Conservation (phyloP, 2,329 filamentous ascomycete species). For the Endoconidiophora polonica region DNA sequence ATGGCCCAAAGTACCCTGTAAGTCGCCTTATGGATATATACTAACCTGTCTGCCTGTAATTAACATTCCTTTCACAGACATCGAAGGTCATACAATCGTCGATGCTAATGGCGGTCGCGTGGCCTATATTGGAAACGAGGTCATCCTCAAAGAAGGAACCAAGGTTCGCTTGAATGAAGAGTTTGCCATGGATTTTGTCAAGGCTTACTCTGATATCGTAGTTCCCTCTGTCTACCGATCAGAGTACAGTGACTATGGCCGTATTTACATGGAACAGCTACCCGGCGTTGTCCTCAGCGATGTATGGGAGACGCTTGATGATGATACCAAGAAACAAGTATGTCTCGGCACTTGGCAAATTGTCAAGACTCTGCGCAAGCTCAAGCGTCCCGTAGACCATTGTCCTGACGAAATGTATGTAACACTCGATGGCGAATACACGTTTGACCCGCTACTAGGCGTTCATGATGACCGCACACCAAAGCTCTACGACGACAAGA, state of each 20-base stretch:
- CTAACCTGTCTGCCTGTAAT: neutral
- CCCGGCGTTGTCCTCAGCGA: neutral
- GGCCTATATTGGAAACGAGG: neutral
- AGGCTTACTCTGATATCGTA: neutral
- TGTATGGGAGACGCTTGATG: neutral
- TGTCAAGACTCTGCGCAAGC: neutral
- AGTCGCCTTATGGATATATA: neutral
- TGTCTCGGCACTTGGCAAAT: slow-evolving; percentile 2
- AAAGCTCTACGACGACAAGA: neutral
- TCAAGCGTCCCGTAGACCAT: slow-evolving; percentile 1
- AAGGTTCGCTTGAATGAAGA: slow-evolving; percentile 2
- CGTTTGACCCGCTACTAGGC: neutral
- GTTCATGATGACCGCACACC: slow-evolving; percentile 1
- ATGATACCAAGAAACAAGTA: neutral
- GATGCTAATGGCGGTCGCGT: neutral
- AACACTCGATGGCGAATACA: neutral
- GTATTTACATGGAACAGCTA: slow-evolving; percentile 3
- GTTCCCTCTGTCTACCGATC: neutral
- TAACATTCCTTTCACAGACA: neutral
- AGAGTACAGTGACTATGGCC: neutral
- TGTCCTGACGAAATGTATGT: slow-evolving; percentile 6
- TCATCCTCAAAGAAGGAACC: slow-evolving; percentile 2
- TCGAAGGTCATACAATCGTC: neutral
- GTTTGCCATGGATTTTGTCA: slow-evolving; percentile 2
- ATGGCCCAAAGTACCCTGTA: too few species aligned